phyloP scores from a whole-genome alignment of 306 rosid genomes.

The Rosa rugosa region DNA sequence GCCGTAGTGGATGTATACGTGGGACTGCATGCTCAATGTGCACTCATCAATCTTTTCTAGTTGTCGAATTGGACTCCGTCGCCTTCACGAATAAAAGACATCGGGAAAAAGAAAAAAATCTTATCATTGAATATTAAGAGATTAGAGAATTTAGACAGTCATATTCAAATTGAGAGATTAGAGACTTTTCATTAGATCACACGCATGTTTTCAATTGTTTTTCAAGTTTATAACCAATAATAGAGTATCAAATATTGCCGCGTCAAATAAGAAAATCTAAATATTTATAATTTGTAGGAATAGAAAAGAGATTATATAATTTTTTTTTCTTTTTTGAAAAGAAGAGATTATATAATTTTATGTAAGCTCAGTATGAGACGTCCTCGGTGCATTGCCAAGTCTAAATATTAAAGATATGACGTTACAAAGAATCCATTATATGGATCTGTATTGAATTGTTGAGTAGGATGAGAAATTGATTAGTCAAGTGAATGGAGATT shows the following conservation, averaged over 20 bases:
- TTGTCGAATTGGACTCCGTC: background rate
- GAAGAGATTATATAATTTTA: no score
- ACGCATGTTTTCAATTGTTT: no score
- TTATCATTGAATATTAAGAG: background rate
- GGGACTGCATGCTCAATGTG: background rate
- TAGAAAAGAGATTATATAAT: no score
- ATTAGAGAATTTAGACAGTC: background rate
- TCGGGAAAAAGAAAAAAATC: background rate
- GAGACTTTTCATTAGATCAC: no score
- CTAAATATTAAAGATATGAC: background rate
- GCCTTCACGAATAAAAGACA: background rate
- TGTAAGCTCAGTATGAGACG: no score
- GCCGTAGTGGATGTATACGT: background rate
- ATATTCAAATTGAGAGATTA: no score
- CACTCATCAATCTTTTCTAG: background rate
- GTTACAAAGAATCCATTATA: background rate
- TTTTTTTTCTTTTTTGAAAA: no score
- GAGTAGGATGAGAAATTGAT: background rate
- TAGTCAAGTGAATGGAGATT: background rate
- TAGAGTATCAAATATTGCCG: no score
- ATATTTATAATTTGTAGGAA: no score
- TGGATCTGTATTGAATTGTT: background rate
- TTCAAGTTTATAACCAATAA: no score
- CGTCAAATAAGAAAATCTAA: no score
- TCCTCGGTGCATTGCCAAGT: no score